These are phyloP conservation scores for Thalia dealbata DNA, from an alignment of 176 grass and related monocot species.

Conservation along the genomic window DNA sequence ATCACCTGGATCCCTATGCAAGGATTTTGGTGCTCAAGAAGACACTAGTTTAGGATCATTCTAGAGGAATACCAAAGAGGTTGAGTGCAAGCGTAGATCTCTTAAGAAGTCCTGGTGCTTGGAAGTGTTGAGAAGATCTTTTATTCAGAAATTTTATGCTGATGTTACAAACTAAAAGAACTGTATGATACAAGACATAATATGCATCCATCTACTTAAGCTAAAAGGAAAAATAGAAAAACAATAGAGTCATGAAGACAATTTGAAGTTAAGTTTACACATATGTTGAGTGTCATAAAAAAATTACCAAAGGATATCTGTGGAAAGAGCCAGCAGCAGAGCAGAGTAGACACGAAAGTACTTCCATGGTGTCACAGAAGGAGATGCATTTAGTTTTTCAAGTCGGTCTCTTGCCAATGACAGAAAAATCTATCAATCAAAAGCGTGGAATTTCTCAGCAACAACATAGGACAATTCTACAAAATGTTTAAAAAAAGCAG, in stretches of 20 bases:
- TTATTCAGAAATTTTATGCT: too few relatives aligned
- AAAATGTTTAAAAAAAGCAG: conserved; percentile 1
- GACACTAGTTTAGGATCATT: too few relatives aligned
- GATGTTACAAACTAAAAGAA: too few relatives aligned
- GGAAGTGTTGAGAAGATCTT: too few relatives aligned
- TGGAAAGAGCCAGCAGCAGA: conserved; percentile 64
- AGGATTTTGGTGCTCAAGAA: too few relatives aligned
- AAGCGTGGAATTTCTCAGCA: conserved; percentile 25
- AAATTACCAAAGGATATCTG: conserved; percentile 91
- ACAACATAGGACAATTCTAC: conserved; percentile 10
- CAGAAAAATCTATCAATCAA: conserved; percentile 75
- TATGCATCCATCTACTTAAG: neutral
- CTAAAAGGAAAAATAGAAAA: conserved; percentile 5
- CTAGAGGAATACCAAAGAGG: too few relatives aligned
- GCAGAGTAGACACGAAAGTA: conserved; percentile 85
- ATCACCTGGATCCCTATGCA: too few relatives aligned
- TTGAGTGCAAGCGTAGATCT: too few relatives aligned
- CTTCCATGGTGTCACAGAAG: conserved; percentile 68
- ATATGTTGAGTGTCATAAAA: conserved; percentile 32
- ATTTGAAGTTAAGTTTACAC: conserved; percentile 13
- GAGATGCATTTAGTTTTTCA: conserved; percentile 75
- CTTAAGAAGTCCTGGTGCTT: too few relatives aligned
- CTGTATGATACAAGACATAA: too few relatives aligned
- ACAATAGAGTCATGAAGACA: neutral
- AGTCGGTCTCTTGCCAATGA: conserved; percentile 85